phyloP scores from a whole-genome alignment of 176 grass and related monocot species.

The Rhynchospora breviuscula region DNA sequence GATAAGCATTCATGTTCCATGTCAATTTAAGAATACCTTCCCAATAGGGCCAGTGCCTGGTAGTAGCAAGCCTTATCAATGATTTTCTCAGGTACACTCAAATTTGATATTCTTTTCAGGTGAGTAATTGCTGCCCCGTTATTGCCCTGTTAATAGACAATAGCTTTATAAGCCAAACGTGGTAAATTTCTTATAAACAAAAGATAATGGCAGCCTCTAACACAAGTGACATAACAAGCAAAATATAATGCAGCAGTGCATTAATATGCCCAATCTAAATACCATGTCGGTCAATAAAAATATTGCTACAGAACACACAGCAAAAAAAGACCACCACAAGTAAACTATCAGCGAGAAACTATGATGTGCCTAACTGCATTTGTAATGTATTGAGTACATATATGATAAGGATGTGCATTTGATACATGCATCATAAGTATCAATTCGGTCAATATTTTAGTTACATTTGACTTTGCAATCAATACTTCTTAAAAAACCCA shows the following conservation, averaged over 20 bases:
- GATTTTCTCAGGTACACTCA: constrained; percentile 61
- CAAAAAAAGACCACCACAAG: neutral
- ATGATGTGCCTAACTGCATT: neutral
- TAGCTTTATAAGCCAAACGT: neutral
- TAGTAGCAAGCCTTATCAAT: constrained; percentile 63
- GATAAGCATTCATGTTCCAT: neutral
- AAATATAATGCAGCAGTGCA: neutral
- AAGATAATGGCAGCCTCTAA: neutral
- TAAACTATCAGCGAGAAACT: neutral
- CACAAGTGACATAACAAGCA: neutral
- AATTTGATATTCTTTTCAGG: constrained; percentile 59
- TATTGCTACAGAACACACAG: neutral
- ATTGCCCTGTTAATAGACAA: constrained; percentile 55
- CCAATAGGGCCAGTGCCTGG: constrained; percentile 44
- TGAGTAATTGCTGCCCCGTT: constrained; percentile 49
- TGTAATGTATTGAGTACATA: neutral
- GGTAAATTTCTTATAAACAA: neutral
- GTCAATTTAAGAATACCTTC: constrained; percentile 38
- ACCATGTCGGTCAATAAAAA: neutral
- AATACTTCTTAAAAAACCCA: neutral
- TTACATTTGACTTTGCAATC: no score
- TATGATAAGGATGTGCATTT: neutral
- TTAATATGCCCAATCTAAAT: neutral
- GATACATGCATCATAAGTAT: neutral
- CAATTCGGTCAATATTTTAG: no score